phyloP scores from a whole-genome alignment of 2,329 filamentous ascomycete genomes.

The Ilyonectria mors-panacis region DNA sequence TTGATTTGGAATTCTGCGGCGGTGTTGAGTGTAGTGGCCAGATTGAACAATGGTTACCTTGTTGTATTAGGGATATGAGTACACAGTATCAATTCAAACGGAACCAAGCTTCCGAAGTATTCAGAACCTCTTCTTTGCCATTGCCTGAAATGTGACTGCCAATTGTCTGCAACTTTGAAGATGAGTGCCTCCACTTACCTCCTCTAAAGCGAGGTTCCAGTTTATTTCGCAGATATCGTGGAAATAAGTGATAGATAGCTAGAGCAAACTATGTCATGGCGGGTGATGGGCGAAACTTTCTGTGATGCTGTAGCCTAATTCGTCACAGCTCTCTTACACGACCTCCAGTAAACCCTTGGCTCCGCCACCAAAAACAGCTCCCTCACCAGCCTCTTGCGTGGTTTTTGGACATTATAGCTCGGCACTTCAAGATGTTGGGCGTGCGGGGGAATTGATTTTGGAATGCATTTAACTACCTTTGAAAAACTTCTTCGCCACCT shows the following conservation, averaged over 20 bases:
- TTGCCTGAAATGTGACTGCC: neutral
- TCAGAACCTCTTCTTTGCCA: neutral
- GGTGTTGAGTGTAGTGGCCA: slow-evolving; percentile 44
- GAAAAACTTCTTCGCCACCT: slow-evolving; percentile 22
- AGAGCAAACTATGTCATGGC: neutral
- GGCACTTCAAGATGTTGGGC: neutral
- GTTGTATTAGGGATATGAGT: slow-evolving; percentile 47
- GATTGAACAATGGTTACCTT: slow-evolving; percentile 40
- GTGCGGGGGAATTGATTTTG: slow-evolving; percentile 17
- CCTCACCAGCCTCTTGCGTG: neutral
- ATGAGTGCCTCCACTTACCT: neutral
- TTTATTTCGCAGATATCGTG: neutral
- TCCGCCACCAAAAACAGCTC: neutral
- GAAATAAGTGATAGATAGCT: neutral
- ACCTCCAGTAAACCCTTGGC: neutral
- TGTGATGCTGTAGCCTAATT: neutral
- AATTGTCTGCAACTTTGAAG: neutral
- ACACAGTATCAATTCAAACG: slow-evolving; percentile 44
- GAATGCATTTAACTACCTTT: slow-evolving; percentile 25
- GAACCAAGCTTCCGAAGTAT: slow-evolving; percentile 38
- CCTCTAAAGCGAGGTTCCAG: neutral
- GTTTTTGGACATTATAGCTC: neutral
- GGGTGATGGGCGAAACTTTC: neutral
- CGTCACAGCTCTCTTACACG: neutral
- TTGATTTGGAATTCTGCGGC: slow-evolving; percentile 45